phyloP scores from a whole-genome alignment of 306 rosid genomes.

The Quercus glauca region DNA sequence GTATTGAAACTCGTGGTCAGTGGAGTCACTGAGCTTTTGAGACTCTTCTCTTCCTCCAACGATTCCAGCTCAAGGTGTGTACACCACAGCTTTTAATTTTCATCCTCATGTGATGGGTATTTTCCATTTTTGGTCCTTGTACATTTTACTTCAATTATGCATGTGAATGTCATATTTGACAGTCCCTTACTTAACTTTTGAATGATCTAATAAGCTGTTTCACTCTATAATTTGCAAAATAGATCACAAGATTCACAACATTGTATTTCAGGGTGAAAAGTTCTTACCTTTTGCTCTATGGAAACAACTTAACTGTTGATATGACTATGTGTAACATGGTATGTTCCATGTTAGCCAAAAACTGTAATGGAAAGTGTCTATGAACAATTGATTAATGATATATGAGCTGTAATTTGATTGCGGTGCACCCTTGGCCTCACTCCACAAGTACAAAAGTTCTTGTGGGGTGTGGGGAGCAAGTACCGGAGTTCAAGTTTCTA shows the following conservation, averaged over 20 bases:
- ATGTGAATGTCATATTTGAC: too few species aligned
- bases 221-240: neutral
- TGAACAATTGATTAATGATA: neutral
- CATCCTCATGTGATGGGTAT: constrained; percentile 25
- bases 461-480: too few species aligned
- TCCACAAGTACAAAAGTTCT: too few species aligned
- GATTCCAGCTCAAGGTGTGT: neutral
- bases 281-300: neutral
- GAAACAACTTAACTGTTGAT: neutral
- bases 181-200: neutral
- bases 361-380: neutral
- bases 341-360: neutral
- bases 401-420: too few species aligned
- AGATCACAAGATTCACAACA: neutral
- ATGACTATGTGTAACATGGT: neutral
- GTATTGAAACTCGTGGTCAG: constrained; percentile 60
- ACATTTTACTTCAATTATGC: too few species aligned
- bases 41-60: constrained; percentile 54
- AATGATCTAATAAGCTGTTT: neutral
- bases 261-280: neutral
- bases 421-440: too few species aligned
- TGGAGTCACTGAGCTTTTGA: constrained; percentile 67
- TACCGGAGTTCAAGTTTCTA: fast-evolving
- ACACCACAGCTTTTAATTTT: too few species aligned
- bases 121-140: neutral